These are phyloP conservation scores for Nymphaea thermarum DNA, from an alignment of 164 flowering plant species.

Conservation along the genomic window DNA sequence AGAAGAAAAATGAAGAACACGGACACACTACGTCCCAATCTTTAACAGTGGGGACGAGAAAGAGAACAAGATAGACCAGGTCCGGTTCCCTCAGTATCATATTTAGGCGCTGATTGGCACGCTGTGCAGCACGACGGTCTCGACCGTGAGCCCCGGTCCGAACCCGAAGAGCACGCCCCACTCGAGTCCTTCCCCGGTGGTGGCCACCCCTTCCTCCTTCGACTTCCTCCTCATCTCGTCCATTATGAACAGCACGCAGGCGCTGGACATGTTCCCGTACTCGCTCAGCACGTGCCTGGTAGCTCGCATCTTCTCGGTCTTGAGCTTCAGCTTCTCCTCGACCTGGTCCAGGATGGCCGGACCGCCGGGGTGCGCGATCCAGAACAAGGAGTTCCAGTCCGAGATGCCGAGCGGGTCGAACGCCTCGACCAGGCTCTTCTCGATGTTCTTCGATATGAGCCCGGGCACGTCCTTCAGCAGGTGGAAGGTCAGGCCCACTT, in stretches of 20 bases:
- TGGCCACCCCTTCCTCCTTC: slow-evolving; percentile 5
- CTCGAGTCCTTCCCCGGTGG: slow-evolving; percentile 12
- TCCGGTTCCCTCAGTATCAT: too few species aligned
- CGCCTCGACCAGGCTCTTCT: slow-evolving; percentile 6
- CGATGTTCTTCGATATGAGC: slow-evolving; percentile 10
- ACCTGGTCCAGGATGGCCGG: slow-evolving; percentile 9
- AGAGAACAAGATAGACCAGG: too few species aligned
- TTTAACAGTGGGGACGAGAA: too few species aligned
- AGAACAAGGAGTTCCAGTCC: slow-evolving; percentile 11
- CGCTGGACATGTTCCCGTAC: slow-evolving; percentile 13
- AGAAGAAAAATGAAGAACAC: not conserved
- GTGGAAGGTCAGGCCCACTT: slow-evolving; percentile 9
- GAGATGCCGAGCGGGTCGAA: slow-evolving; percentile 7
- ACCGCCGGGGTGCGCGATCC: slow-evolving; percentile 9
- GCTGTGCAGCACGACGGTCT: slow-evolving; percentile 12
- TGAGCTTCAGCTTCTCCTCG: slow-evolving; percentile 4
- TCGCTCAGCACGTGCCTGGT: slow-evolving; percentile 7
- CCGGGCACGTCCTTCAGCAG: slow-evolving; percentile 9
- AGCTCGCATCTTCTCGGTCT: slow-evolving; percentile 8
- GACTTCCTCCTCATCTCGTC: slow-evolving; percentile 12
- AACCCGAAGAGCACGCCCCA: slow-evolving; percentile 13
- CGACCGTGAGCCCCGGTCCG: slow-evolving; percentile 13
- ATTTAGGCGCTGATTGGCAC: slow-evolving; percentile 2
- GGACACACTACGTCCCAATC: not conserved
- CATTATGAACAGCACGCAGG: slow-evolving; percentile 8